A percentile compares a stretch with the other conserved stretches of the same genome.
Evolutionary conservation across 108 stramenopile genomes (phyloP).

Genomic region (Stephanodiscus triporus): DNA sequence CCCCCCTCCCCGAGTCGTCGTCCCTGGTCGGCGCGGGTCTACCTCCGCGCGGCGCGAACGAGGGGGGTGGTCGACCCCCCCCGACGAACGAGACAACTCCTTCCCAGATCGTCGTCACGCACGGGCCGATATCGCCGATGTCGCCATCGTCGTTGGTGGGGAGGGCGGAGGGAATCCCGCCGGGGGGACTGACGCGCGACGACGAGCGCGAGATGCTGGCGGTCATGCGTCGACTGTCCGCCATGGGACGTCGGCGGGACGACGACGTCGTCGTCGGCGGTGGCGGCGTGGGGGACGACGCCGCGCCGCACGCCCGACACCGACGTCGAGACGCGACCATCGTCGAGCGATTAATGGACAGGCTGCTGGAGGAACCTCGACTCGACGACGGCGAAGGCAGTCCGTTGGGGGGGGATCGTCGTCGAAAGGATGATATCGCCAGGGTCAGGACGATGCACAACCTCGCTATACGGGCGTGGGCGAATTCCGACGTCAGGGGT

Average conservation of each 20-base stretch:
- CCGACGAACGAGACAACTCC: no score
- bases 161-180: background rate
- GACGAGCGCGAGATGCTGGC: slow-evolving; percentile 23
- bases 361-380: slow-evolving; percentile 13
- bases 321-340: slow-evolving; percentile 28
- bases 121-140: no score
- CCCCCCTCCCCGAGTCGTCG: no score
- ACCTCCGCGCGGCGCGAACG: no score
- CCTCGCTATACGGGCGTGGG: slow-evolving; percentile 35
- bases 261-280: slow-evolving; percentile 10
- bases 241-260: slow-evolving; percentile 7
- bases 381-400: background rate
- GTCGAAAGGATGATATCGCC: background rate
- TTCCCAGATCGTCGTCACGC: no score
- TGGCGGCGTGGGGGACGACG: background rate
- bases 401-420: background rate
- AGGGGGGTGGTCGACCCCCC: no score
- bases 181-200: slow-evolving; percentile 14
- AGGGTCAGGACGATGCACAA: background rate
- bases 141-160: background rate
- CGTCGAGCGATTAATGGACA: slow-evolving; percentile 24
- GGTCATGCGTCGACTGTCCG: slow-evolving; percentile 33
- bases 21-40: no score
- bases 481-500: slow-evolving; percentile 27
- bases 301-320: background rate